Evolutionary conservation across 2,329 filamentous ascomycete genomes (phyloP).

Genomic region (Thermoascus crustaceus): DNA sequence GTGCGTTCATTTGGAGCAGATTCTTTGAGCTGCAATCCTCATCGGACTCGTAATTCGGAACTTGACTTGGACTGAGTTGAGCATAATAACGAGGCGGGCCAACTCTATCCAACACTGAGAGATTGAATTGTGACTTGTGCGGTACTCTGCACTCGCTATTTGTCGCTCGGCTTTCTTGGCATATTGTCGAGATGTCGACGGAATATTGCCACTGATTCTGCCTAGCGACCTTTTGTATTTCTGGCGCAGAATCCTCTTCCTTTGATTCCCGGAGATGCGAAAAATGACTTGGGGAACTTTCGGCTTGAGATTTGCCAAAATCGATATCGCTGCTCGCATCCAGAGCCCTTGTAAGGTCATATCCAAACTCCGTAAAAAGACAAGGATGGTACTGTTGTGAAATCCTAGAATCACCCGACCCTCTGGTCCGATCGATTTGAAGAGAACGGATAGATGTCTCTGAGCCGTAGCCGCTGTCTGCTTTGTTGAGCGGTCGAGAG

Average conservation of each 20-base stretch:
- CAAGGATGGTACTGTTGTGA: too few species aligned
- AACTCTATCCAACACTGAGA: not conserved
- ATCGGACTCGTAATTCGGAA: too few species aligned
- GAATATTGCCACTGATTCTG: not conserved
- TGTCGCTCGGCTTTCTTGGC: too few species aligned
- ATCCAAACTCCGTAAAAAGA: too few species aligned
- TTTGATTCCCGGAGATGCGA: not conserved
- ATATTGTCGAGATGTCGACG: not conserved
- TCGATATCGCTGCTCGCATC: too few species aligned
- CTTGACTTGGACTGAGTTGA: conserved; percentile 2
- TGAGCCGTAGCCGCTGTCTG: conserved; percentile 34
- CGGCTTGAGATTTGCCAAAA: not conserved
- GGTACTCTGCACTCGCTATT: too few species aligned
- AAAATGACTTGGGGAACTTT: not conserved
- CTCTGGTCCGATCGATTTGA: conserved; percentile 14
- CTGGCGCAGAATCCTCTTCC: not conserved
- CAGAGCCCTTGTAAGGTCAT: too few species aligned
- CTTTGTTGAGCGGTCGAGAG: conserved; percentile 21
- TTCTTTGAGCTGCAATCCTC: too few species aligned
- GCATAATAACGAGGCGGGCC: conserved; percentile 7
- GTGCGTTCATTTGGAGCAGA: too few species aligned
- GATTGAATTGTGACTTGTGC: too few species aligned
- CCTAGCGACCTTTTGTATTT: not conserved
- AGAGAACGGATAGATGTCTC: conserved; percentile 24
- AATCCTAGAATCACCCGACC: too few species aligned